Evolutionary conservation across 768 basidiomycete species (phyloP), one percentile per base, ranked within the genome.

Genomic region (Tremella mesenterica): DNA sequence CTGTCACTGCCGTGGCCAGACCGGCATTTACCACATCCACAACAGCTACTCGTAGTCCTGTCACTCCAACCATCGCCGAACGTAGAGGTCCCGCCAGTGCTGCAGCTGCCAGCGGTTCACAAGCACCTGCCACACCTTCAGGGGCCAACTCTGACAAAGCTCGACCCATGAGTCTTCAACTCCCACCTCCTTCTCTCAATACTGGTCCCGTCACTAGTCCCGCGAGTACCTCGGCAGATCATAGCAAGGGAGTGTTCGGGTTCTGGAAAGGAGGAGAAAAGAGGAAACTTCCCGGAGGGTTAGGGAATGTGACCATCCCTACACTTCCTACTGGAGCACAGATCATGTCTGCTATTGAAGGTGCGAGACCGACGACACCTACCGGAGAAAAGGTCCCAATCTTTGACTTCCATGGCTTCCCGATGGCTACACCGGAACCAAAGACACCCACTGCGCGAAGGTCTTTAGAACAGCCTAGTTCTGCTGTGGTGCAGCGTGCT

Each of bases 221-320:
- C 27, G 30, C 47, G 14, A 43, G 48, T 16, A 57, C 52, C 47
- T 14, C 47, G 6, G 43, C 33, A 43, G 56, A 54, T 12, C 48
- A 56, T 23, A 41, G 38, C 1, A 63, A 59, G 47, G 54, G 55
- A 4, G 41, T 53, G 16, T 63, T 56, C 48, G 60, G 57, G 21
- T 67, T 65, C 56, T 63, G 61, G 52, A 54, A 58, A 13, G n/a
- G n/a, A n/a, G 62, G 60, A 14, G 63, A 59, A 6, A 64, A 65
- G 52, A 67, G 63, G 47, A 61, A 60, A 28, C 50, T 67, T 7
- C 56, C 64, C 8, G 60, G 62, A 26, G 64, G 62, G 7, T 44
- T 65, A 20, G 51, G 54, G 18, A 52, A 50, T 13, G 53, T 62
- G 9, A 48, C 46, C 10, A 48, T 60, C 31, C 53, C 58, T 2